Evolutionary conservation across 257 asterid species (phyloP), one percentile per base, ranked within the genome.

Genomic region (Capsicum baccatum): DNA sequence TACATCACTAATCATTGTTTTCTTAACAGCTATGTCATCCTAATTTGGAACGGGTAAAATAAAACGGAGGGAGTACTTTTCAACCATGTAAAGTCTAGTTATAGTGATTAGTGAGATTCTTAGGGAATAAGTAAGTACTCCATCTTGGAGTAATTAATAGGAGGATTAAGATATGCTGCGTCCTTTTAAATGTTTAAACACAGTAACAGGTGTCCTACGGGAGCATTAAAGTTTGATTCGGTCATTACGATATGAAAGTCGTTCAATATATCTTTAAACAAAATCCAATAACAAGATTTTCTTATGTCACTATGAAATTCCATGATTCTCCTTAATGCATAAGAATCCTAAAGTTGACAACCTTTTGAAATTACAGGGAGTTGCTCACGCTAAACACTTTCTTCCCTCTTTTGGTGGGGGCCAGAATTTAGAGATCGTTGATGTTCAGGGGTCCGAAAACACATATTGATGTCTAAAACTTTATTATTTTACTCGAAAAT

Each of bases 331-430:
- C 81, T 76, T 76, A 76, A 14, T 76, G 81, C 81, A 76, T 1
- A 76, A 76, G 81, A 21, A 76, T 76, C 64, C 81, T 76, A 76
- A 54, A 54, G 81, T 76, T 76, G 63, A 76, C 64, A 76, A 26
- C 64, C 81, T 76, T 52, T 76, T 52, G 81, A 54, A 76, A 52
- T 47, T 7, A 26, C 81, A 52, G 33, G 52, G 63, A 76, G 48
- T 44, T 70, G 57, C 26, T 44, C 79, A n/a, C 12, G 35, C 39
- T 44, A 71, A 44, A 9, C 50, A 44, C 37, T 71, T n/a, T 7
- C 73, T 26, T 69, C 73, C 78, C 54, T 68, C 33, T 26, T 26
- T 26, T 26, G 33, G 33, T 26, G 33, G 33, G 33, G 33, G 1
- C 33, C 33, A 26, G 33, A 26, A 26, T 26, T 26, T 26, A 26